These are phyloP conservation scores for Neurospora intermedia DNA, from an alignment of 495 filamentous ascomycete genomes.

Conservation along the genomic window DNA sequence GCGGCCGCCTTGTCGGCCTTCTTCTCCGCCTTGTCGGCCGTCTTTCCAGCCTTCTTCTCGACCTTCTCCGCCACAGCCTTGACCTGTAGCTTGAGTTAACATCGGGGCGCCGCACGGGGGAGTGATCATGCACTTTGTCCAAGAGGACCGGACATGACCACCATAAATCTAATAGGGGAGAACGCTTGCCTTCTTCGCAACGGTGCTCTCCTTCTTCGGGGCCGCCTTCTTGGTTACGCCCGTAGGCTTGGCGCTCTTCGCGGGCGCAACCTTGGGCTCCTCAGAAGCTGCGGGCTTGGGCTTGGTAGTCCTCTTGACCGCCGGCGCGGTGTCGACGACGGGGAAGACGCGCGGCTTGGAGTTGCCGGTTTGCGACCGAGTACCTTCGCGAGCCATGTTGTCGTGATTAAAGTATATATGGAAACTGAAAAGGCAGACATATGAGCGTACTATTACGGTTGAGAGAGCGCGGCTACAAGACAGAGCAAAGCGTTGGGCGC, in stretches of 20 bases:
- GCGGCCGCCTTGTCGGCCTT: conserved; percentile 14
- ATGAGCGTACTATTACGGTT: background rate
- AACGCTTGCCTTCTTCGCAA: conserved; percentile 36
- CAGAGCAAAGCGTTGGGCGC: background rate
- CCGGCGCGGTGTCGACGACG: conserved; percentile 37
- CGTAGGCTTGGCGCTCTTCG: conserved; percentile 39
- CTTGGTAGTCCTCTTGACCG: conserved; percentile 36
- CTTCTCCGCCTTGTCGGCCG: conserved; percentile 13
- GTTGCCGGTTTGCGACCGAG: conserved; percentile 44
- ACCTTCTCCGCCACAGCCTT: conserved; percentile 39
- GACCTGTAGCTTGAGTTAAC: conserved; percentile 28
- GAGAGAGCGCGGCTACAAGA: background rate
- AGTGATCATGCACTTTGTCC: background rate
- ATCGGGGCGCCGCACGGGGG: background rate
- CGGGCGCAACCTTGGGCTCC: conserved; percentile 26
- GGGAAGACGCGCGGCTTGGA: conserved; percentile 43
- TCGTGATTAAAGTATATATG: background rate
- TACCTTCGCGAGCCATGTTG: conserved; percentile 46
- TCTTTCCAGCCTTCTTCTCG: conserved; percentile 18
- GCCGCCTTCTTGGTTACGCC: conserved; percentile 47
- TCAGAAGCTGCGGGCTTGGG: conserved; percentile 24
- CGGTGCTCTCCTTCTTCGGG: conserved; percentile 36
- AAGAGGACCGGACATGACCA: background rate
- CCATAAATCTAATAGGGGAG: background rate
- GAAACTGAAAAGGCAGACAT: background rate